These are phyloP conservation scores for Bruguiera sexangula DNA, from an alignment of 345 rosid species.

Conservation along the genomic window DNA sequence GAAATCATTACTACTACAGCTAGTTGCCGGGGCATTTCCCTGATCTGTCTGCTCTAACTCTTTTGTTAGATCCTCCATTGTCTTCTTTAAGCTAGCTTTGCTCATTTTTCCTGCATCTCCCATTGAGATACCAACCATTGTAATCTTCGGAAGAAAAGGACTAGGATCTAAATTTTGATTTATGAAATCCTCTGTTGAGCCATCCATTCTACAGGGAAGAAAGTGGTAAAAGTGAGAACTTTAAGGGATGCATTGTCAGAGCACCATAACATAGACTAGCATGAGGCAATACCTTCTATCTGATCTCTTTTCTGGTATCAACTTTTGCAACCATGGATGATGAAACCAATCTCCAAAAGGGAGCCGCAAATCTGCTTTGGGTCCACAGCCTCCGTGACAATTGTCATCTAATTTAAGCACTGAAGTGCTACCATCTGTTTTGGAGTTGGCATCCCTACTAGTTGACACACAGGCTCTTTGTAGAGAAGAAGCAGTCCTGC, in stretches of 20 bases:
- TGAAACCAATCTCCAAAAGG: conserved; percentile 68
- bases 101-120: conserved; percentile 76
- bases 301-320: conserved; percentile 25
- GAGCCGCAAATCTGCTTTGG: conserved; percentile 44
- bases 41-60: conserved; percentile 70
- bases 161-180: conserved; percentile 41
- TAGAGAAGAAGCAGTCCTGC: conserved; percentile 75
- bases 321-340: conserved; percentile 40
- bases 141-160: conserved; percentile 94
- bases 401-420: conserved; percentile 36
- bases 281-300: conserved; percentile 37
- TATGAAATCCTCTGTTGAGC: conserved; percentile 26
- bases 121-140: conserved; percentile 94
- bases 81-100: conserved; percentile 74
- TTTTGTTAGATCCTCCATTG: conserved; percentile 68
- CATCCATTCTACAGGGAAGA: conserved; percentile 28
- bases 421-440: conserved; percentile 32
- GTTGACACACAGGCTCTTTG: conserved; percentile 53
- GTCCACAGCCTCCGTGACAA: conserved; percentile 20
- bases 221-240: neutral
- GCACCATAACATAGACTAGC: neutral
- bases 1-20: conserved; percentile 22
- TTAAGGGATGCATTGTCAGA: conserved; percentile 2
- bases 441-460: conserved; percentile 31
- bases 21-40: conserved; percentile 35